Evolutionary conservation across 176 grass and related monocot species (phyloP).

Genomic region (Juncus inflexus): DNA sequence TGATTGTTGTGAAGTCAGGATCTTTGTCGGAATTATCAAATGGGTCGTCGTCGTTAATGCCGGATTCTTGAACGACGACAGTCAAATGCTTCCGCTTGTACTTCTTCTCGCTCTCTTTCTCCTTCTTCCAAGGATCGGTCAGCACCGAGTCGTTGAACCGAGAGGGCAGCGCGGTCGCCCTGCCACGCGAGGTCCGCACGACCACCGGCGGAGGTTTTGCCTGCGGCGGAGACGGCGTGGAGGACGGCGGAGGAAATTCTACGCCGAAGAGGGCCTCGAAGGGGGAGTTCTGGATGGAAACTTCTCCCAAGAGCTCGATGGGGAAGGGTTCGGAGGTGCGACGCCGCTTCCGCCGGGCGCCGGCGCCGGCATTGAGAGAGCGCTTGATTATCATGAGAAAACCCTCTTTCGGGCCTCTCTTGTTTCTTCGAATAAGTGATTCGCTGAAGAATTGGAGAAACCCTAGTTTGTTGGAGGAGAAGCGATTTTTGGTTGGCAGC

Average conservation of each 20-base stretch:
- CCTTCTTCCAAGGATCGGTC: conserved; percentile 83
- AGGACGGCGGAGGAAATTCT: conserved; percentile 24
- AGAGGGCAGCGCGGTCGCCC: conserved; percentile 65
- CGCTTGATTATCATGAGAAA: conserved; percentile 84
- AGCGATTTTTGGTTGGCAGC: not conserved
- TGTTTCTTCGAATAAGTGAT: not conserved
- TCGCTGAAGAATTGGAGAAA: conserved; percentile 7
- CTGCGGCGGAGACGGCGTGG: conserved; percentile 5
- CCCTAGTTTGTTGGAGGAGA: conserved; percentile 9
- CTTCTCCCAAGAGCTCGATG: conserved; percentile 76
- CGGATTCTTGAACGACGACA: not conserved
- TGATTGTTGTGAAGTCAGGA: conserved; percentile 25
- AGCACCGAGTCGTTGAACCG: conserved; percentile 91
- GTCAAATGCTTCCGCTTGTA: conserved; percentile 27
- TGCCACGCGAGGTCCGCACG: conserved; percentile 68
- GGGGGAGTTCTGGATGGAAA: conserved; percentile 48
- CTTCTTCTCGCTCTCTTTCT: conserved; percentile 34
- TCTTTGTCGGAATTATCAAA: conserved; percentile 29
- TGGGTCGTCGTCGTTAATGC: conserved; percentile 16
- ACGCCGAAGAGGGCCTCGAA: conserved; percentile 49
- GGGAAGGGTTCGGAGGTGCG: conserved; percentile 56
- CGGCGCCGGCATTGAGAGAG: conserved; percentile 60
- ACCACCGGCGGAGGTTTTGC: conserved; percentile 42
- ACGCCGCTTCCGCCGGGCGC: conserved; percentile 49
- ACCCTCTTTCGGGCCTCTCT: conserved; percentile 13